Conservation (phyloP, 306 rosid genomes). For the Chamaecrista fasciculata region DNA sequence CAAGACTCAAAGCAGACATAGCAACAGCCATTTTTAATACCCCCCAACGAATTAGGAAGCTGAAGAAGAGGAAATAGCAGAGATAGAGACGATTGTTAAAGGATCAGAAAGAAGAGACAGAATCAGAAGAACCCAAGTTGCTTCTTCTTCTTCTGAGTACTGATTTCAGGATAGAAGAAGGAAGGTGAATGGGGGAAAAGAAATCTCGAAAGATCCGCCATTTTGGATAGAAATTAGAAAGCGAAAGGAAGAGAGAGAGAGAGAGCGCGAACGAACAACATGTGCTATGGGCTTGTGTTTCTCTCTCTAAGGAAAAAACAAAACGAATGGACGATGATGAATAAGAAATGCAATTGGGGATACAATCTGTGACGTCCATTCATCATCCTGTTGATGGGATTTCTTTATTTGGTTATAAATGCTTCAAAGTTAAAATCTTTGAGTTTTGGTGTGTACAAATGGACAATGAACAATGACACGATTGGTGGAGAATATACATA, state of each 20-base stretch:
- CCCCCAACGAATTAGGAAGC: neutral
- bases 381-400: constrained; percentile 26
- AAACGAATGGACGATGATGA: neutral
- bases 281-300: neutral
- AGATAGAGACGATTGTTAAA: neutral
- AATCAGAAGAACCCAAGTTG: constrained; percentile 24
- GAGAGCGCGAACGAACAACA: too few species aligned
- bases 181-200: neutral
- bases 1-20: constrained; percentile 68
- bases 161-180: constrained; percentile 8
- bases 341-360: neutral
- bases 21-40: constrained; percentile 56
- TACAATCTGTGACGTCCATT: constrained; percentile 36
- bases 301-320: neutral
- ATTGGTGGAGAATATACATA: constrained; percentile 41
- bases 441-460: neutral
- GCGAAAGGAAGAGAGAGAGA: neutral
- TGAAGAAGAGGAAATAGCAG: neutral
- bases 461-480: constrained; percentile 43
- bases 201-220: constrained; percentile 46
- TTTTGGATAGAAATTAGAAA: constrained; percentile 26
- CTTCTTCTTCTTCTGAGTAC: too few species aligned
- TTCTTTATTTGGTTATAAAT: neutral
- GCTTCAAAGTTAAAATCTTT: neutral
- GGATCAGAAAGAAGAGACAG: constrained; percentile 21